Evolutionary conservation across 805 yeast genomes (phyloP), one percentile per base, ranked within the genome.

Genomic region (Allodekkera sacchari): DNA sequence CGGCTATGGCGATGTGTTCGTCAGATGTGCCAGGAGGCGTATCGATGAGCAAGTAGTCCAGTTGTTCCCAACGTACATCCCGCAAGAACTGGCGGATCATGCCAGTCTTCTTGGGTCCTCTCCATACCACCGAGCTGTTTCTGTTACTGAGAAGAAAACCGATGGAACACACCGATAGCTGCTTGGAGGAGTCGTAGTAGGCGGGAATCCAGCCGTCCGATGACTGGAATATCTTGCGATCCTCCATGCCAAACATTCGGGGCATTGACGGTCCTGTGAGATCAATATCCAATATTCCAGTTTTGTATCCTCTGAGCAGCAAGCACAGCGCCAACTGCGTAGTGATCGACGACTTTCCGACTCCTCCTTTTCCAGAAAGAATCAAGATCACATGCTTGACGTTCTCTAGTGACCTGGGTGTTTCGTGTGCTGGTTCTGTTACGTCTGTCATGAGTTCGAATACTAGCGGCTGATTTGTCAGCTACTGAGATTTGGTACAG

Each of bases 11-110:
- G 23, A 92, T 92, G 53, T 92, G 99, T 53, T 92, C 99, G 56
- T 92, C 99, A 0, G 95, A 82, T 0, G 99, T 92, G 0, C 99
- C 99, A 0, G 99, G 99, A 1, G 99, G 99, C 0, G 99, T 92
- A 53, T 92, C 99, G 5, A 92, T 87, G 20, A 92, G 59, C 34
- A 89, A 58, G 50, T 83, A 89, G 46, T 79, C 75, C 34, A 84
- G 74, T 18, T 69, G 61, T 0, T 85, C 95, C 99, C 99, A 92
- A 18, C 73, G 72, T 2, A 89, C 95, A 52, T 92, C 97, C 38
- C 74, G 72, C 25, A 94, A 63, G 51, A 92, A 89, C 59, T 92
- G 99, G 39, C 88, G 71, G 22, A 92, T 83, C 97, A 92, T 92
- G 10, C 96, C 96, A 0, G 96, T 88, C 52, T 94, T 92, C 57